A percentile compares a stretch with the other conserved stretches of the same genome.
Conservation (phyloP, 768 basidiomycete species). For the Naematelia encephala region DNA sequence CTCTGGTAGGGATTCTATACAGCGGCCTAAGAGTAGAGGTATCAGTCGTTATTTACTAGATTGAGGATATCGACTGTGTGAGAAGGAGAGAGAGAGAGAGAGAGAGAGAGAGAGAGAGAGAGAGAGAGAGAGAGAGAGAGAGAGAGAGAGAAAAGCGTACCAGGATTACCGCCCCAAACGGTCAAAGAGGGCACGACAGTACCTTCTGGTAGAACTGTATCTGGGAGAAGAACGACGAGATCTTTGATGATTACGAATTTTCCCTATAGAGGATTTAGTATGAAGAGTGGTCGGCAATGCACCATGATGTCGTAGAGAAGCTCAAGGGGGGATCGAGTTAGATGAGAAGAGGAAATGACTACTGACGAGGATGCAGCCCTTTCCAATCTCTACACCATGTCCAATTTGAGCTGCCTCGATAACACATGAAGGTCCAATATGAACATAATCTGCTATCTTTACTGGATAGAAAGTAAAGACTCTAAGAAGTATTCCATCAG, state of each 20-base stretch:
- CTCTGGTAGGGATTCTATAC: slow-evolving; percentile 81
- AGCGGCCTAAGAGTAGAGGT: slow-evolving; percentile 61
- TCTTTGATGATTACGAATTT: slow-evolving; percentile 97
- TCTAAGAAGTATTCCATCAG: slow-evolving; percentile 18
- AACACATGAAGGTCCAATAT: slow-evolving; percentile 81
- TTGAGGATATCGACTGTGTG: background rate
- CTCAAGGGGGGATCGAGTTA: background rate
- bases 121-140: background rate
- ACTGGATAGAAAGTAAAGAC: slow-evolving; percentile 86
- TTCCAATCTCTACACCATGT: slow-evolving; percentile 88
- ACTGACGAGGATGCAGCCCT: slow-evolving; percentile 87
- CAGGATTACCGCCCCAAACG: slow-evolving; percentile 83
- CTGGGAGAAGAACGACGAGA: slow-evolving; percentile 83
- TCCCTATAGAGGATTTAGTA: slow-evolving; percentile 58
- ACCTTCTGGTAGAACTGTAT: slow-evolving; percentile 82
- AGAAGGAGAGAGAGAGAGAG: background rate
- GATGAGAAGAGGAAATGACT: background rate
- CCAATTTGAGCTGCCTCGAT: slow-evolving; percentile 95
- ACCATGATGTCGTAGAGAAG: background rate
- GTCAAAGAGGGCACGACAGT: slow-evolving; percentile 88
- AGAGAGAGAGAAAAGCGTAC: slow-evolving; percentile 52
- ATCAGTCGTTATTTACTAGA: background rate
- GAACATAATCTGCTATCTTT: slow-evolving; percentile 92
- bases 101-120: background rate
- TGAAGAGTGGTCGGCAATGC: background rate